phyloP scores from a whole-genome alignment of 2,329 filamentous ascomycete species.

The Ustilaginoidea virens region DNA sequence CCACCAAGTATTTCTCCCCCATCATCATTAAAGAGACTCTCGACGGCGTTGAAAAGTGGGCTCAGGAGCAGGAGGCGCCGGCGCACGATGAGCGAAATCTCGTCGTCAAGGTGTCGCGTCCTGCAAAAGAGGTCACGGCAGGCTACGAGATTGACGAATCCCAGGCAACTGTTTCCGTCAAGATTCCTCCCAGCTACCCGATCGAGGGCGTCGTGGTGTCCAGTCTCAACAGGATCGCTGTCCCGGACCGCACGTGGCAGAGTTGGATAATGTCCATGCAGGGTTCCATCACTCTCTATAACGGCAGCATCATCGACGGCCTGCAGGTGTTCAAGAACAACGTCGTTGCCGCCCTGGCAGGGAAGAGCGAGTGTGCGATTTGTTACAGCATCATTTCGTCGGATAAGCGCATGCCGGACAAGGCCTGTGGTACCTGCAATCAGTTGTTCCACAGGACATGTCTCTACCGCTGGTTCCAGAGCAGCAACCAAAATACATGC shows the following conservation, averaged over 20 bases:
- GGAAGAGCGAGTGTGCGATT: constrained; percentile 89
- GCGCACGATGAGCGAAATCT: constrained; percentile 39
- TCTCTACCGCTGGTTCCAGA: constrained; percentile 95
- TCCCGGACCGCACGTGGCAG: constrained; percentile 85
- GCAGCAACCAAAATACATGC: constrained; percentile 79
- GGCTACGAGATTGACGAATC: constrained; percentile 82
- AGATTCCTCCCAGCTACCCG: constrained; percentile 68
- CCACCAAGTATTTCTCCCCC: constrained; percentile 66
- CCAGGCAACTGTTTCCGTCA: constrained; percentile 67
- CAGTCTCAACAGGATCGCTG: constrained; percentile 68
- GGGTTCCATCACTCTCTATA: constrained; percentile 85
- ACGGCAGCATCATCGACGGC: constrained; percentile 77
- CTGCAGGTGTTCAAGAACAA: constrained; percentile 75
- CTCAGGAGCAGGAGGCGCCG: constrained; percentile 31
- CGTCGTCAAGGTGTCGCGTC: constrained; percentile 53
- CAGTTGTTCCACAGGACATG: constrained; percentile 84
- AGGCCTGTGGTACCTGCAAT: constrained; percentile 82
- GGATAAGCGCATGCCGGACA: constrained; percentile 82
- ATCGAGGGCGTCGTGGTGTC: constrained; percentile 63
- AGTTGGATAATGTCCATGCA: constrained; percentile 79
- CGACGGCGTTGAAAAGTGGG: constrained; percentile 54
- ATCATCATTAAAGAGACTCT: constrained; percentile 51
- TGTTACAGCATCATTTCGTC: constrained; percentile 89
- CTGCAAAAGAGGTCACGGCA: constrained; percentile 63
- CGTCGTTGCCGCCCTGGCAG: constrained; percentile 75